Evolutionary conservation across 352 stramenopile genomes (phyloP).

Genomic region (Phytopythium oedochilum): DNA sequence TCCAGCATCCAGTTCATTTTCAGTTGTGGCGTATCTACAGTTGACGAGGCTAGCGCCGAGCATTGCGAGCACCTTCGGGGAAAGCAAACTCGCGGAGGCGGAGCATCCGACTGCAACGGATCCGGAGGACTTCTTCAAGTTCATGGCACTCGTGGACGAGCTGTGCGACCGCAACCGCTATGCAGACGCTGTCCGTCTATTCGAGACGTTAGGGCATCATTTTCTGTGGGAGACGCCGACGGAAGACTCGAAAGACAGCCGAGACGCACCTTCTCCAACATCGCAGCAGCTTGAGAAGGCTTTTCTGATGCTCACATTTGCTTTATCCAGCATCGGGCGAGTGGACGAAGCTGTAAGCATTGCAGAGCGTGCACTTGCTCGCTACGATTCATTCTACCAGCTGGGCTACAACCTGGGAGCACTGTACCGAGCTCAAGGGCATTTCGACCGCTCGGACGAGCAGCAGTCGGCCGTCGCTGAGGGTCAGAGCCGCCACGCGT

Average conservation of each 20-base stretch:
- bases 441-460: slow-evolving; percentile 26
- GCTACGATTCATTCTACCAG: slow-evolving; percentile 30
- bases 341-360: slow-evolving; percentile 27
- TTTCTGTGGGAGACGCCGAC: neutral
- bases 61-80: no score
- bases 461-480: slow-evolving; percentile 26
- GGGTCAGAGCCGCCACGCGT: slow-evolving; percentile 26
- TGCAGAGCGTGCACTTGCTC: slow-evolving; percentile 15
- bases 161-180: neutral
- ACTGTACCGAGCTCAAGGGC: slow-evolving; percentile 20
- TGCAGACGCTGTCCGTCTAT: slow-evolving; percentile 20
- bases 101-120: neutral
- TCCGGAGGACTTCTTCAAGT: neutral
- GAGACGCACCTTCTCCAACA: neutral
- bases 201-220: slow-evolving; percentile 12
- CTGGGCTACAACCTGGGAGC: slow-evolving; percentile 51
- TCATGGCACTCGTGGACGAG: neutral
- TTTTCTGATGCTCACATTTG: slow-evolving; percentile 39
- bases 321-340: slow-evolving; percentile 17
- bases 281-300: slow-evolving; percentile 18
- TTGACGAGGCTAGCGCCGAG: no score
- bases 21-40: no score
- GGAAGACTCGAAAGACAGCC: neutral
- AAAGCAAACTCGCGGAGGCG: neutral
- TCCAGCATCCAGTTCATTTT: no score